Evolutionary conservation across 1,139 yeast genomes (phyloP), one percentile per base, ranked within the genome.

Genomic region (Ogataea hybrid): DNA sequence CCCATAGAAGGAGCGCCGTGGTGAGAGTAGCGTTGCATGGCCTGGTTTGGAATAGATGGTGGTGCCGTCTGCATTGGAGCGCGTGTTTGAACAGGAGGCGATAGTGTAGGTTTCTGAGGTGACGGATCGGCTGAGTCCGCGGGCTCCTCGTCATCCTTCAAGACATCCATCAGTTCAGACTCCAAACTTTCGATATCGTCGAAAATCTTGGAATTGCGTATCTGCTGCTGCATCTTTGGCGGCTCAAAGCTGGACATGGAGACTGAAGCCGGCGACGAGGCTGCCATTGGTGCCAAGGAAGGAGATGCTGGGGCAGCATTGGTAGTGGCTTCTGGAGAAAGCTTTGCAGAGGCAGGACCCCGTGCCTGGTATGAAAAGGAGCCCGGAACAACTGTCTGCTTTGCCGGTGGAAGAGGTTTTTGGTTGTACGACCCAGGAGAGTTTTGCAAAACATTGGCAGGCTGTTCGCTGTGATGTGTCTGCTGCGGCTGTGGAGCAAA

Each of bases 171-270:
- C 12, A 60, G 39, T 25, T 58, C 54, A 5, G 46, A 39, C 37
- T 60, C 62, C 11, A 60, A 42, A 28, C 52, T 46, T 32, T 57
- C 59, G 27, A 60, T 50, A 16, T 54, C 56, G 22, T 52, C 56
- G 29, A 48, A 39, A 2, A 57, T 38, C 36, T 48, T 54, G 10
- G 59, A 51, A 12, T 51, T 54, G 28, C 58, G 51, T 9, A 43
- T 42, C 7, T 32, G 28, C 22, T 32, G 34, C n/a, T 33, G 22
- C 22, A 28, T 9, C 4, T 30, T 23, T 17, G 47, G 43, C 9
- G 40, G 42, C 22, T 37, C 37, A 27, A 36, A 32, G 15, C 20
- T 23, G 16, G 38, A n/a, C 16, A 17, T 28, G 21, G 20, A 29
- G 7, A 25, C 15, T 6, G 28, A 7, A 6, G 33, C 22, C 12